These are phyloP conservation scores for Eragrostis tef DNA, from an alignment of 202 grass and related monocot species.

Conservation along the genomic window DNA sequence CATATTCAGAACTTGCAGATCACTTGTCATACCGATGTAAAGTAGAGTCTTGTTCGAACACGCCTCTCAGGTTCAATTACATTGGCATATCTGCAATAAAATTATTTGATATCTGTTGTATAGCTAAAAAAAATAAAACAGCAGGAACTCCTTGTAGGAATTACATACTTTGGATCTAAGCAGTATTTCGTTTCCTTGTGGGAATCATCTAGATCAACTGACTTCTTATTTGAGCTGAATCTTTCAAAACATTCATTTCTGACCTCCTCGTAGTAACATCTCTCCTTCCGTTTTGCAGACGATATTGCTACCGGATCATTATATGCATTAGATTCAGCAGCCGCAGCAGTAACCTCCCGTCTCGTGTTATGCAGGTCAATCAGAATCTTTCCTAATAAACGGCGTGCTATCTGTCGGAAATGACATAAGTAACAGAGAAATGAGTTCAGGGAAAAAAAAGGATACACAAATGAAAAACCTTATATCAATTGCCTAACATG, in stretches of 20 bases:
- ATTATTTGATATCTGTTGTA: constrained; percentile 41
- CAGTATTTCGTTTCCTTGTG: constrained; percentile 97
- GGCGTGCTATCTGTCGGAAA: constrained; percentile 74
- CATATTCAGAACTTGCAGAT: constrained; percentile 40
- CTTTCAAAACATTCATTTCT: constrained; percentile 59
- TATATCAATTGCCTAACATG: background rate
- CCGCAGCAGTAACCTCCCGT: constrained; percentile 64
- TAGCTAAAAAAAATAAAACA: constrained; percentile 25
- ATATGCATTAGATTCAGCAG: constrained; percentile 62
- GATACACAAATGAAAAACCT: constrained; percentile 15
- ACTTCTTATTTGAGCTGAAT: constrained; percentile 59
- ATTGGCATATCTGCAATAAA: constrained; percentile 87
- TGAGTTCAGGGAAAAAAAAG: background rate
- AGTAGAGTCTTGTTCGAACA: constrained; percentile 97
- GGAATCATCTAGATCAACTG: constrained; percentile 61
- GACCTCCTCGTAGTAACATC: constrained; percentile 47
- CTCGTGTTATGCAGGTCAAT: constrained; percentile 92
- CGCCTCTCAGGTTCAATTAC: constrained; percentile 86
- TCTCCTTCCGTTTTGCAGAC: constrained; percentile 56
- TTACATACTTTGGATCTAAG: constrained; percentile 86
- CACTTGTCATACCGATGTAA: constrained; percentile 77
- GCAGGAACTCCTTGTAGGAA: constrained; percentile 11
- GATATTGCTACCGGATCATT: constrained; percentile 53
- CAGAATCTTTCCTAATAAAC: constrained; percentile 92
- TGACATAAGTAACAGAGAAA: constrained; percentile 36